These are phyloP conservation scores for Biscogniauxia mediterranea DNA, from an alignment of 2,329 filamentous ascomycete species.

Conservation along the genomic window DNA sequence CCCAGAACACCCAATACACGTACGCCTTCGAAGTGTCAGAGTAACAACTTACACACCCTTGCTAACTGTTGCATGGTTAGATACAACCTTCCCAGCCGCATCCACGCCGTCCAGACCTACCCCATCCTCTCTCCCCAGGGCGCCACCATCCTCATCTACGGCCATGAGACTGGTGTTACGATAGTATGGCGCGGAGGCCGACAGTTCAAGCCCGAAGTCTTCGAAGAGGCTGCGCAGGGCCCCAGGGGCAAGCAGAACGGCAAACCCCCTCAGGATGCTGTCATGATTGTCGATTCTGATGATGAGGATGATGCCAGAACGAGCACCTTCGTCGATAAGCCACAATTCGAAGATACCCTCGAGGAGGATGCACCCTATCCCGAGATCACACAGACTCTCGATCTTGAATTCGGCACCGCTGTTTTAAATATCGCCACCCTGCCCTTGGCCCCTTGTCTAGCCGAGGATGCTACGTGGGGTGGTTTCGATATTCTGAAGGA, in stretches of 20 bases:
- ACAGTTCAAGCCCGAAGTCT: conserved; percentile 48
- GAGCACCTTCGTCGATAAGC: conserved; percentile 48
- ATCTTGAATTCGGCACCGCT: conserved; percentile 57
- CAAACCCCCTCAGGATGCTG: conserved; percentile 43
- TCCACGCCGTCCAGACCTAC: conserved; percentile 60
- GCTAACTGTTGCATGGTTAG: conserved; percentile 36
- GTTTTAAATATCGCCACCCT: conserved; percentile 56
- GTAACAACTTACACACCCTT: neutral
- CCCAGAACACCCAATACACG: conserved; percentile 38
- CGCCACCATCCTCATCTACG: conserved; percentile 61
- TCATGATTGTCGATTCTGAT: conserved; percentile 65
- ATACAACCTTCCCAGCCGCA: conserved; percentile 57
- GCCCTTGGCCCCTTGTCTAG: conserved; percentile 48
- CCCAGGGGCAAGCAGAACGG: conserved; percentile 52
- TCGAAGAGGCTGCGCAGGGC: conserved; percentile 32
- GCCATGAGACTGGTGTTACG: conserved; percentile 61
- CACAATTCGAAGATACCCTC: conserved; percentile 55
- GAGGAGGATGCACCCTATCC: conserved; percentile 50
- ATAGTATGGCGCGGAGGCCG: conserved; percentile 62
- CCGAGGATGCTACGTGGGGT: conserved; percentile 49
- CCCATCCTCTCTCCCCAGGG: conserved; percentile 62
- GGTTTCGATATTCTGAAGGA: conserved; percentile 50
- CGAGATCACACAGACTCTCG: conserved; percentile 58
- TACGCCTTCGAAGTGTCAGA: conserved; percentile 19
- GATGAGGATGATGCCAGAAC: conserved; percentile 45